Evolutionary conservation across 805 yeast species (phyloP).

Genomic region (Metschnikowia gelsemii): DNA sequence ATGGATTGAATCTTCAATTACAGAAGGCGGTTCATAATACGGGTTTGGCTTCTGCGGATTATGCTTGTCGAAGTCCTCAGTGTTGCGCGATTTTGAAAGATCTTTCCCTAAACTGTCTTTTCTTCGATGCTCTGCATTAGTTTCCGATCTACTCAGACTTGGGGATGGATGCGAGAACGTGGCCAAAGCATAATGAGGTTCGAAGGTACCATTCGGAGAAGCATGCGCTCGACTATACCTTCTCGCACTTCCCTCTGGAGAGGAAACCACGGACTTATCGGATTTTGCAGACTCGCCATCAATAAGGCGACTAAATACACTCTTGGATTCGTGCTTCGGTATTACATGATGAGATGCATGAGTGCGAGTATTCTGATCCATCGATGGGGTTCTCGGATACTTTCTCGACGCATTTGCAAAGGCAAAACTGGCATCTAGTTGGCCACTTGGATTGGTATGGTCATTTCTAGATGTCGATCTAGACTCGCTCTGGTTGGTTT

Average conservation of each 20-base stretch:
- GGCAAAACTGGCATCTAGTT: not conserved
- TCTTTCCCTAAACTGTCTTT: not conserved
- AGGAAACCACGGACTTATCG: not conserved
- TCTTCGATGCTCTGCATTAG: not conserved
- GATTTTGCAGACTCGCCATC: not conserved
- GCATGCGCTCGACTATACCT: not conserved
- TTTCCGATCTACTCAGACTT: not conserved
- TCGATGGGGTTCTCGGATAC: not conserved
- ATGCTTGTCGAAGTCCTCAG: not conserved
- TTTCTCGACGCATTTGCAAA: not conserved
- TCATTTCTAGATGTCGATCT: constrained; percentile 20
- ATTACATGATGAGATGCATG: not conserved
- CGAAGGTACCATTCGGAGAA: not conserved
- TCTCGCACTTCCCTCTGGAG: constrained; percentile 2
- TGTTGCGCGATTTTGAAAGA: not conserved
- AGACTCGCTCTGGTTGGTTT: constrained; percentile 22
- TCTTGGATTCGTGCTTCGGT: not conserved
- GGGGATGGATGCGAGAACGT: constrained; percentile 15
- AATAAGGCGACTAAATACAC: not conserved
- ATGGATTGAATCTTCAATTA: constrained; percentile 35
- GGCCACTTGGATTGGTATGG: not conserved
- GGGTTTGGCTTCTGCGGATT: not conserved
- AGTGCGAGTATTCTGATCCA: constrained; percentile 1
- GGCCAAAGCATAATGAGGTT: constrained; percentile 18
- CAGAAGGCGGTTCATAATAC: not conserved